phyloP scores from a whole-genome alignment of 768 basidiomycete species.

The Termitomyces bulborhizus region DNA sequence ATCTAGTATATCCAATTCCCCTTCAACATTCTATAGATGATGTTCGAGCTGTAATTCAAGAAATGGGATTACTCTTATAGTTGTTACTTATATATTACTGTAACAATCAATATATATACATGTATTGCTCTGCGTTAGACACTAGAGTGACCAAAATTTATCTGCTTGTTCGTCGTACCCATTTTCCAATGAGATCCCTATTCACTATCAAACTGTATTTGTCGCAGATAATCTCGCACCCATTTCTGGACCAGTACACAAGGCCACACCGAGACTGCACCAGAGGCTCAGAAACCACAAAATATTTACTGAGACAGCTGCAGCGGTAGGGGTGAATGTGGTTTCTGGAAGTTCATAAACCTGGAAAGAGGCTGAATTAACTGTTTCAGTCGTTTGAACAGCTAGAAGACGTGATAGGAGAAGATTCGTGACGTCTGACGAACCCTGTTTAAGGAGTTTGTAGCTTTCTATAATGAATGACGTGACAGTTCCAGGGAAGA shows the following conservation, averaged over 20 bases:
- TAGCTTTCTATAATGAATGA: conserved; percentile 28
- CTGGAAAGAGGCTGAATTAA: neutral
- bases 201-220: conserved; percentile 4
- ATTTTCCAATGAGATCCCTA: neutral
- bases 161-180: conserved; percentile 1
- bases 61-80: no score
- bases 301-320: conserved; percentile 20
- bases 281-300: conserved; percentile 25
- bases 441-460: conserved; percentile 23
- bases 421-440: conserved; percentile 15
- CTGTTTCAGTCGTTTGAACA: conserved; percentile 1
- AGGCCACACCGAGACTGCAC: conserved; percentile 19
- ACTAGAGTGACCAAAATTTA: conserved; percentile 7
- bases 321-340: conserved; percentile 4
- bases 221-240: conserved; percentile 1
- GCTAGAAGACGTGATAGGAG: conserved; percentile 19
- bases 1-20: no score
- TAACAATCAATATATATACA: no score
- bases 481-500: conserved; percentile 33
- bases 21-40: no score
- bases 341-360: neutral
- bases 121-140: neutral
- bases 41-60: no score
- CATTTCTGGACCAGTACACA: conserved; percentile 16
- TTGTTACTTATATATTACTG: no score